Evolutionary conservation across 164 flowering plant genomes (phyloP).

Genomic region (Cinnamomum chago): DNA sequence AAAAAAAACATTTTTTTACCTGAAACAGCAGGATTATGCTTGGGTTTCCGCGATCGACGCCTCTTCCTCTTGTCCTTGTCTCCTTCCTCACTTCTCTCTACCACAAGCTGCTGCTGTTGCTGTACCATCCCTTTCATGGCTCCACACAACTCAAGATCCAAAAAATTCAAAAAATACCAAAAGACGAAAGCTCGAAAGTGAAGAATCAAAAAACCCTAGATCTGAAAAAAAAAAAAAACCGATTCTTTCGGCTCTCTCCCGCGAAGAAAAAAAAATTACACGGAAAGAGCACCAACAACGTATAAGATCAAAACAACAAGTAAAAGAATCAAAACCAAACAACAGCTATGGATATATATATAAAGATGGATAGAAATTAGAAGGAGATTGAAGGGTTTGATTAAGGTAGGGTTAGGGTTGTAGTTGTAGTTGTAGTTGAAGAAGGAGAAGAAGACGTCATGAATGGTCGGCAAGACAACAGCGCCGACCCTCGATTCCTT

Average conservation of each 20-base stretch:
- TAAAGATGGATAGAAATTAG: slow-evolving; percentile 20
- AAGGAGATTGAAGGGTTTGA: slow-evolving; percentile 13
- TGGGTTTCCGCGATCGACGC: slow-evolving; percentile 66
- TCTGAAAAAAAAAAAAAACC: neutral
- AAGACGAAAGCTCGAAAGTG: neutral
- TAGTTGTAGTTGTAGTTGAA: no score
- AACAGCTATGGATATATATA: no score
- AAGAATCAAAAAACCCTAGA: slow-evolving; percentile 14
- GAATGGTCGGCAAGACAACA: slow-evolving; percentile 59
- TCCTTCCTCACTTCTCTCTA: slow-evolving; percentile 35
- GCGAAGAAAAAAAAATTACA: slow-evolving; percentile 19
- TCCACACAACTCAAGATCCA: neutral
- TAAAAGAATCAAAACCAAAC: slow-evolving; percentile 21
- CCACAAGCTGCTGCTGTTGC: slow-evolving; percentile 14
- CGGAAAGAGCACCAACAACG: slow-evolving; percentile 27
- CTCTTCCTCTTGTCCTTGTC: slow-evolving; percentile 59
- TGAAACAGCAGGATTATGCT: slow-evolving; percentile 34
- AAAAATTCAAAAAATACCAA: neutral
- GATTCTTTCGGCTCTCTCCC: neutral
- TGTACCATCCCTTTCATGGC: slow-evolving; percentile 30
- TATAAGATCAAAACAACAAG: neutral
- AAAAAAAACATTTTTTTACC: slow-evolving; percentile 27
- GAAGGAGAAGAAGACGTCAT: slow-evolving; percentile 27
- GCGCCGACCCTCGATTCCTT: slow-evolving; percentile 62
- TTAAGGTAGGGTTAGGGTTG: neutral